phyloP scores from a whole-genome alignment of 164 flowering plant species.

The Liquidambar formosana region DNA sequence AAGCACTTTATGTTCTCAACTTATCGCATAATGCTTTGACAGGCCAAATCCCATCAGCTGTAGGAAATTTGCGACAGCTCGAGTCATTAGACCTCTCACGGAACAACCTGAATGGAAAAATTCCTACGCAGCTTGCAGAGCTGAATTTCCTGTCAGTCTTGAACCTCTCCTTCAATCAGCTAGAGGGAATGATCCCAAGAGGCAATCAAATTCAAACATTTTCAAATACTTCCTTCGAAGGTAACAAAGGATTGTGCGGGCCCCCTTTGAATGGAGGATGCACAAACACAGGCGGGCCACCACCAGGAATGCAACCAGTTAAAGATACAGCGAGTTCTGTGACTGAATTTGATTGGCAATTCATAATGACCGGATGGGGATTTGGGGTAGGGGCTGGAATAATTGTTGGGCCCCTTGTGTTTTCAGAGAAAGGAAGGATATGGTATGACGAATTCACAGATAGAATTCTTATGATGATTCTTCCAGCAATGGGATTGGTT shows the following conservation, averaged over 20 bases:
- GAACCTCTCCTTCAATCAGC: constrained; percentile 12
- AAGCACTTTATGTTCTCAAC: constrained; percentile 17
- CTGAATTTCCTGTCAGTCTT: constrained; percentile 13
- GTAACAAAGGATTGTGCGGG: constrained; percentile 51
- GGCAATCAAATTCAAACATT: constrained; percentile 37
- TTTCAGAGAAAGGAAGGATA: constrained; percentile 37
- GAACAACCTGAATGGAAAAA: constrained; percentile 15
- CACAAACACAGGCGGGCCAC: background rate
- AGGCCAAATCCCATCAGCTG: constrained; percentile 13
- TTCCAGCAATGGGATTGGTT: constrained; percentile 27
- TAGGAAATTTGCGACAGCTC: constrained; percentile 14
- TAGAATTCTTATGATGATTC: constrained; percentile 20
- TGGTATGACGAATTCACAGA: constrained; percentile 36
- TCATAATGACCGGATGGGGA: constrained; percentile 45
- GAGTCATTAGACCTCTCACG: constrained; percentile 21
- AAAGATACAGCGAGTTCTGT: no score
- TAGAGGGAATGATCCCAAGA: constrained; percentile 14
- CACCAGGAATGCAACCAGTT: background rate
- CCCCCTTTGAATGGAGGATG: constrained; percentile 26
- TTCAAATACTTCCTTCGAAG: constrained; percentile 25
- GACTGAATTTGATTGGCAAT: constrained; percentile 37
- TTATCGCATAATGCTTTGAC: constrained; percentile 11
- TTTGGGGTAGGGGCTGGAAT: constrained; percentile 49
- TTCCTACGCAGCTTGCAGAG: constrained; percentile 8
- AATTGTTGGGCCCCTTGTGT: constrained; percentile 33